Base-by-base conservation (phyloP, 2,329 filamentous ascomycete species). In the Aspergillus tanneri region DNA sequence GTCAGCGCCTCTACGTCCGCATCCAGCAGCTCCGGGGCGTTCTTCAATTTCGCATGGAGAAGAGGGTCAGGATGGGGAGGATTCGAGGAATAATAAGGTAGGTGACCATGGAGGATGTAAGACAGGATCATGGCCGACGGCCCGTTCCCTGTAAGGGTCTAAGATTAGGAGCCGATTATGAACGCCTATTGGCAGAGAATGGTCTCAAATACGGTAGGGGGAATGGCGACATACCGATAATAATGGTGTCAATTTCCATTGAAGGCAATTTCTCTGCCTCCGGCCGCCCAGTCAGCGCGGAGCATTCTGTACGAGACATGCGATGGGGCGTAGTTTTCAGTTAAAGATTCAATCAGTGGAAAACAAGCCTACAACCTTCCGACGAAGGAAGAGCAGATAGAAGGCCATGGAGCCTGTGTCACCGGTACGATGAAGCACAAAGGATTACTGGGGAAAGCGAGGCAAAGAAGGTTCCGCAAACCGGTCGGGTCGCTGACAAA, bases 61-160 rank as follows among this genome's bases (percentile, higher is more conserved):
- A 83, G 68, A 23, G 72, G 66, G 63, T 84, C 81, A 27, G 80
- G 78, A 65, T 84, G 81, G 27, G 75, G 75, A 45, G 64, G 67
- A 19, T 67, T 56, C 3, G 73, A 66, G 28, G 73, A 66, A 57
- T 84, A 84, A 59, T 74, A 77, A 4, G 81, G 81, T 44, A 82
- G 70, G 58, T 83, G 72, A 28, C 81, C 81, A 64, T 84, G 80
- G 22, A 84, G 74, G 35, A 84, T 81, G 63, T 81, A 84, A 37
- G 80, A 83, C 27, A 84, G 72, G 56, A 83, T 79, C 67, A 84
- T 73, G 43, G 81, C 78, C 42, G 81, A 81, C 37, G 81, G 81
- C 47, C 81, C 81, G 62, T 82, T 83, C 60, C 81, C 81, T 83
- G 54, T 32, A 49, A 27, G 28, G 30, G 19, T 19, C 18, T 37